Base-by-base conservation (phyloP, 306 rosid species). In the Cucumis melo region DNA sequence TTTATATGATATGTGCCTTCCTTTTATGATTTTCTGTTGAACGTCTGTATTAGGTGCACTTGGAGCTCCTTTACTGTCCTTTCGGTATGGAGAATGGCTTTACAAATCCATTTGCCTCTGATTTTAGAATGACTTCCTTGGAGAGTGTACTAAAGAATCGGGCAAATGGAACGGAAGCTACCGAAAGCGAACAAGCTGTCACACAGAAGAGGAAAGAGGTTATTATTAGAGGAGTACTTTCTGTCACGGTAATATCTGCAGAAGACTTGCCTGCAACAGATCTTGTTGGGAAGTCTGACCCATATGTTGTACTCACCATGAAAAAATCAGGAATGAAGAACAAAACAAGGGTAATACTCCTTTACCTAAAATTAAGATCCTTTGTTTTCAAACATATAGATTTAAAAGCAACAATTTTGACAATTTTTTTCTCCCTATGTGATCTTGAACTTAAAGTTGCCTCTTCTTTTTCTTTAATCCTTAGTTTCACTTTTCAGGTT, bases 31-130 rank as follows among this genome's bases (percentile, higher is more conserved):
- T 27, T 53, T 67, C 23, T 12, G 70, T 21, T 12, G 70, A 80
- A 74, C 74, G 29, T 27, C 53, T 84, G 74, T 75, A 79, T 17
- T 84, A 92, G 98, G 98, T 92, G 56, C 96, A 95, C 74, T 86
- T 95, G 91, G 99, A 95, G 88, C 97, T 95, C 70, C 82, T 92
- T 63, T 95, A 95, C 87, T 80, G 68, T 83, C 99, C 99, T 24
- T 83, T 38, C 71, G 99, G 98, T 84, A 87, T 77, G 86, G 93
- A 88, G 75, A 95, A 85, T 79, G 83, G 87, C 74, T 80, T 89
- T 80, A 80, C 89, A 77, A 95, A 95, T 73, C 99, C 98, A 56
- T 95, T 89, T 83, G 75, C 93, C 78, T 76, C 89, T 53, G 67
- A 81, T 62, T 79, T 76, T 78, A 82, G 92, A 15, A 78, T 92